Evolutionary conservation across 2,329 filamentous ascomycete species (phyloP), one percentile per base, ranked within the genome.

Genomic region (Pestalotiopsis sp.): DNA sequence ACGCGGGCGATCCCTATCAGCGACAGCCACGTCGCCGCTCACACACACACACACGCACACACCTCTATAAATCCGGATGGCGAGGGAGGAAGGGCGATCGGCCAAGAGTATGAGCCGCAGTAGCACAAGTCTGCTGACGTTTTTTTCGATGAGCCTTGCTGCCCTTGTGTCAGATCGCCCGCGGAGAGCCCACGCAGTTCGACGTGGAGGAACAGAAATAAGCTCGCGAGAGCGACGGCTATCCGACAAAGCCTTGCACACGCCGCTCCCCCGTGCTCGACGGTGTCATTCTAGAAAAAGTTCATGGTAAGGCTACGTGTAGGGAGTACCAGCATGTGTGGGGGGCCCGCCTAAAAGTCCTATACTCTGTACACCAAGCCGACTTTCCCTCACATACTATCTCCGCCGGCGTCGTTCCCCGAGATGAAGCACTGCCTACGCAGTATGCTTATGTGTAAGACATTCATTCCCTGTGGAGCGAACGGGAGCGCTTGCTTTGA

Each of bases 1-100:
- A 27, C 36, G 60, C 59, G 14, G 14, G n/a, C 45, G 45, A 69
- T 72, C 17, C 72, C 72, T 73, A 73, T 73, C 71, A 73, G 68
- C 70, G 64, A 67, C 23, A 68, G 68, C 71, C 72, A 73, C 71
- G 71, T 63, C 67, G 45, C 39, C 31, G 20, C 20, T 36, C 31
- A 36, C 31, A 36, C 31, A 36, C 6, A 36, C 31, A 36, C 2
- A 36, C 6, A 9, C 31, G 2, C 7, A 23, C 23, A 49, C n/a
- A 45, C n/a, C 41, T n/a, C 13, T 52, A 9, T 52, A 11, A n/a
- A 3, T 9, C 5, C 45, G 9, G 41, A 49, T 14, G 41, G 41
- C 41, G 41, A 49, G 41, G n/a, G n/a, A 49, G 41, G n/a, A n/a
- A n/a, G 13, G 41, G 41, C 45, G 45, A 52, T 52, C 17, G 9